These are phyloP conservation scores for Trametes coccinea DNA, from an alignment of 768 basidiomycete species.

Conservation along the genomic window DNA sequence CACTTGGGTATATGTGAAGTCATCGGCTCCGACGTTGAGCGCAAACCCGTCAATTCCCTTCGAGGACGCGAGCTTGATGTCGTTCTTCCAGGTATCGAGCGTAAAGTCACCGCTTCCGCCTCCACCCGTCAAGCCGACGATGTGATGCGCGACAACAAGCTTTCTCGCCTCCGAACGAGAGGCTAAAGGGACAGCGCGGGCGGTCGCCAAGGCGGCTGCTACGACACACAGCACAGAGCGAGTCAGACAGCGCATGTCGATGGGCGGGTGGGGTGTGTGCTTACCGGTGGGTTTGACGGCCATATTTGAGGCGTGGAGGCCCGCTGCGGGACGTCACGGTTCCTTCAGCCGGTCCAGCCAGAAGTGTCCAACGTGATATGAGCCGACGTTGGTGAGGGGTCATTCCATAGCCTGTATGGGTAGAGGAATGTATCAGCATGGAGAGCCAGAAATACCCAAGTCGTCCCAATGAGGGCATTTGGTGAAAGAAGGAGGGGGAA, in stretches of 20 bases:
- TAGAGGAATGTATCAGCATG: neutral
- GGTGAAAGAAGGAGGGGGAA: neutral
- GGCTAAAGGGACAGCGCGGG: neutral
- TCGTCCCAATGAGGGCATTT: too few species aligned
- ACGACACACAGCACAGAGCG: neutral
- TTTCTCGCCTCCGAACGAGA: slow-evolving; percentile 13
- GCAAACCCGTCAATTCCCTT: slow-evolving; percentile 62
- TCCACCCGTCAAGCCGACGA: slow-evolving; percentile 67
- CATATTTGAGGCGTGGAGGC: neutral
- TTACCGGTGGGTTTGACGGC: neutral
- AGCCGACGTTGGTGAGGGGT: neutral
- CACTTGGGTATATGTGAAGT: slow-evolving; percentile 51
- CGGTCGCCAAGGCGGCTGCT: slow-evolving; percentile 6
- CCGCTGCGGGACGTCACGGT: neutral
- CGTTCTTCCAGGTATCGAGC: slow-evolving; percentile 52
- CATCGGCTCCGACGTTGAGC: slow-evolving; percentile 56
- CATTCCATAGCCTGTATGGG: neutral
- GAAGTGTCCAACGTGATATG: neutral
- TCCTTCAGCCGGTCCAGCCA: neutral
- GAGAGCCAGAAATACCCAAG: neutral
- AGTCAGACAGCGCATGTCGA: neutral
- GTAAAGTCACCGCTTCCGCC: slow-evolving; percentile 42
- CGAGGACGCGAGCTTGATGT: slow-evolving; percentile 50
- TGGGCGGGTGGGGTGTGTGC: neutral
- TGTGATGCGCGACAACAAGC: slow-evolving; percentile 57